Evolutionary conservation across 2,329 filamentous ascomycete species (phyloP).

Genomic region (Tolypocladium pustulatum): DNA sequence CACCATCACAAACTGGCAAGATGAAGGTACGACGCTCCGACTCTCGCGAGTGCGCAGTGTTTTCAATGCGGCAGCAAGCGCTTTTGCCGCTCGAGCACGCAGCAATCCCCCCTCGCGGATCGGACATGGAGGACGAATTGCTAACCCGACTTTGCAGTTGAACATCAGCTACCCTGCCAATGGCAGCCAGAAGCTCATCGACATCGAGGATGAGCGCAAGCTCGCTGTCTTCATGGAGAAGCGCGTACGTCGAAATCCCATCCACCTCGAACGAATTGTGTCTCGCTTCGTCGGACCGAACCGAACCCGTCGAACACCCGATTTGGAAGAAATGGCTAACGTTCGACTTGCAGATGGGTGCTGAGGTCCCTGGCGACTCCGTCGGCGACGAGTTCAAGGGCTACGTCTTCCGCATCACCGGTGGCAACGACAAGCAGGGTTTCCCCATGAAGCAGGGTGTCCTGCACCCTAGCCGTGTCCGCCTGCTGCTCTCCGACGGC

Average conservation of each 20-base stretch:
- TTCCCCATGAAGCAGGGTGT: conserved; percentile 99
- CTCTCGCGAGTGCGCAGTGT: background rate
- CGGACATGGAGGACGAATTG: conserved; percentile 2
- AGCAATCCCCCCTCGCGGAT: background rate
- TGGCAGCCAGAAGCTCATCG: conserved; percentile 98
- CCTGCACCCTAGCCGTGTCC: conserved; percentile 97
- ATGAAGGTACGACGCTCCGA: conserved; percentile 30
- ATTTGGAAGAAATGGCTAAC: conserved; percentile 19
- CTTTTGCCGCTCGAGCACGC: background rate
- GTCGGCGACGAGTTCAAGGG: conserved; percentile 99
- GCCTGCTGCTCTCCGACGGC: conserved; percentile 87
- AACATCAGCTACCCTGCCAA: conserved; percentile 88
- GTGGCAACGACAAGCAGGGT: conserved; percentile 99
- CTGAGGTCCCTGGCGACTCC: conserved; percentile 86
- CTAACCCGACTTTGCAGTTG: conserved; percentile 36
- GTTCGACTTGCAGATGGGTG: conserved; percentile 55
- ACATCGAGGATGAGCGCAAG: conserved; percentile 99
- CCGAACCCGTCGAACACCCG: background rate
- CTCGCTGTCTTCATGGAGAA: conserved; percentile 98
- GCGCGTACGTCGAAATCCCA: conserved; percentile 53
- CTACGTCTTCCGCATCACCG: conserved; percentile 99
- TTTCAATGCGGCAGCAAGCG: background rate
- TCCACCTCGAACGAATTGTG: background rate
- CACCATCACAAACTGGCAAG: conserved; percentile 34
- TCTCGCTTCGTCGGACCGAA: conserved; percentile 6